phyloP scores from a whole-genome alignment of 192 early-diverging fungal species.

The Linnemannia zychae region DNA sequence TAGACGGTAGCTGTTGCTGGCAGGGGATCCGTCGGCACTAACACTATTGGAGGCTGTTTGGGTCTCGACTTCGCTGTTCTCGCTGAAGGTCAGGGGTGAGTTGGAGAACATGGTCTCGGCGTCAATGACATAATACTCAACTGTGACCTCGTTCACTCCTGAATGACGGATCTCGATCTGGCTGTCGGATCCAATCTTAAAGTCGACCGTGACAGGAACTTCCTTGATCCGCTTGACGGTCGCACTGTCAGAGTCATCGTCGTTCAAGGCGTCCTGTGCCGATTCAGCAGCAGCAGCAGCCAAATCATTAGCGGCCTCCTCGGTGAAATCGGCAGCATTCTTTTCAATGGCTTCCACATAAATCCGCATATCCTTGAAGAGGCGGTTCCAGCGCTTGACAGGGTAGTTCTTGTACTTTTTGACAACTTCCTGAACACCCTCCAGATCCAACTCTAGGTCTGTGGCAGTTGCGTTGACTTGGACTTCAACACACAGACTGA shows the following conservation, averaged over 20 bases:
- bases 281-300: not conserved
- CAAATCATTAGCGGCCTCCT: not conserved
- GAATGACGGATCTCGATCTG: constrained; percentile 50
- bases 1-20: constrained; percentile 33
- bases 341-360: constrained; percentile 51
- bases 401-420: constrained; percentile 56
- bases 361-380: constrained; percentile 55
- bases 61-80: constrained; percentile 53
- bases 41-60: constrained; percentile 7
- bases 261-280: not conserved
- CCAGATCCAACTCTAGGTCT: constrained; percentile 22
- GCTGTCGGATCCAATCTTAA: constrained; percentile 52
- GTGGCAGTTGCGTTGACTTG: constrained; percentile 9
- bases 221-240: constrained; percentile 9
- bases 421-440: constrained; percentile 25
- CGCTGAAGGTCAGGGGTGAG: constrained; percentile 61
- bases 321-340: not conserved
- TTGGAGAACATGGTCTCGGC: constrained; percentile 65
- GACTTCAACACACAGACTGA: constrained; percentile 57
- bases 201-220: constrained; percentile 51
- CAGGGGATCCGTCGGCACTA: not conserved
- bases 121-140: constrained; percentile 62
- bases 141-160: constrained; percentile 45
- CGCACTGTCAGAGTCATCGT: not conserved
- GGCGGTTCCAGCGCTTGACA: constrained; percentile 54